Evolutionary conservation across 768 basidiomycete genomes (phyloP), one percentile per base, ranked within the genome.

Genomic region (Cystofilobasidium capitatum): DNA sequence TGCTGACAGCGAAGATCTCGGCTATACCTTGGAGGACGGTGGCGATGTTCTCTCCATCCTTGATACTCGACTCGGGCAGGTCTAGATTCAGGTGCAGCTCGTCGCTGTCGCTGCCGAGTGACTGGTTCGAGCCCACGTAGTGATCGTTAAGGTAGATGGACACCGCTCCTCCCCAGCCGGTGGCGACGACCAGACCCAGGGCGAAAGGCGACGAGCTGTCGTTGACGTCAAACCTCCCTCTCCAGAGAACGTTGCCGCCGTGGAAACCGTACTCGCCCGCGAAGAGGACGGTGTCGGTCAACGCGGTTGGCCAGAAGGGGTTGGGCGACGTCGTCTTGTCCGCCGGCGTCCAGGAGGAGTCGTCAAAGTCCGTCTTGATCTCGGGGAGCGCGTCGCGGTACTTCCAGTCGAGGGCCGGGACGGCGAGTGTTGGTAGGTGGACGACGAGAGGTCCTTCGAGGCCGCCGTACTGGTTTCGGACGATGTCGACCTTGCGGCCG

Each of bases 321-420:
- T 86, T 85, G 71, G 87, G 88, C 35, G 89, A 89, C 26, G 79
- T 81, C 22, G 81, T 87, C 66, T 85, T 84, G 71, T 89, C 81
- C 20, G 88, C 89, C 63, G 80, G 71, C 7, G 79, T 80, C 89
- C 89, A 91, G 3, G 71, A 65, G 1, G 78, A 76, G 75, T 91
- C 89, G 70, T 83, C 82, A 73, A 85, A 91, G 17, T 70, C 74
- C 0, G 71, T 60, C 47, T 76, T 75, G 22, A 86, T 81, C 77
- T 91, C 90, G 0, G 90, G 90, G 31, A 91, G 76, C 72, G 85
- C 86, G 73, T 89, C 82, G 65, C 80, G 81, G 75, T 83, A 91
- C 76, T 80, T 86, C 90, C 90, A 91, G n/a, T 80, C 79, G 1
- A 76, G 78, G 70, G 90, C 76, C 71, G 75, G 26, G 71, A 70